Conservation (phyloP, 2,329 filamentous ascomycete genomes). For the Cordyceps fumosorosea region DNA sequence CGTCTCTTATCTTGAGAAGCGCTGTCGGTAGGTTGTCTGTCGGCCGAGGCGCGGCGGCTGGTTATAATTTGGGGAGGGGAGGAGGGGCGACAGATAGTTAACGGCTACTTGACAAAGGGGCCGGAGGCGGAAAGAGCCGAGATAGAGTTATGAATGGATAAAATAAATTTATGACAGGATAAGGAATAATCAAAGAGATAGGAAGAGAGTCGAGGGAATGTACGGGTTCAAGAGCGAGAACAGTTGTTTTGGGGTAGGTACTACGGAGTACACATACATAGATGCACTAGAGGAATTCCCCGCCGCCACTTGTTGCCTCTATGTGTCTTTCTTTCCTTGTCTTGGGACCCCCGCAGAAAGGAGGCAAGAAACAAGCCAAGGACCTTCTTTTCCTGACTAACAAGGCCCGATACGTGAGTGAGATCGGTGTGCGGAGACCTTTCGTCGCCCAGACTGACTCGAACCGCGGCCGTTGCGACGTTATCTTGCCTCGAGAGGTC, state of each 20-base stretch:
- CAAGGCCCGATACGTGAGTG: background rate
- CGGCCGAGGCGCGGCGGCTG: background rate
- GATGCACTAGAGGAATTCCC: background rate
- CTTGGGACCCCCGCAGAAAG: background rate
- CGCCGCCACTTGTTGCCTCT: background rate
- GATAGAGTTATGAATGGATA: background rate
- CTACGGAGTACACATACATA: no score
- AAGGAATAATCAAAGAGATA: background rate
- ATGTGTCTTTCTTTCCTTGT: background rate
- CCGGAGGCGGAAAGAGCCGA: background rate
- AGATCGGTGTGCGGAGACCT: constrained; percentile 5
- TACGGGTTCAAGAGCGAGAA: background rate
- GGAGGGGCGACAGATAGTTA: background rate
- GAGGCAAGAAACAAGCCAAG: background rate
- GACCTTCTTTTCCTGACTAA: background rate
- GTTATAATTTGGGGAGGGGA: background rate
- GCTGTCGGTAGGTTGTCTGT: background rate
- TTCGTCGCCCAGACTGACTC: no score
- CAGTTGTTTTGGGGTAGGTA: background rate
- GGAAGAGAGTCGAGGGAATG: background rate
- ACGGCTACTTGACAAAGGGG: background rate
- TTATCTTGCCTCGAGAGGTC: background rate
- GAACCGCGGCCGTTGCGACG: background rate
- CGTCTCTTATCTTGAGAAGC: background rate
- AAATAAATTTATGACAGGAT: background rate